Percentiles rank a stretch among this genome's conserved stretches.
These are phyloP conservation scores for Cavenderia fasciculata DNA, from an alignment of 78 protist species.

Conservation along the genomic window DNA sequence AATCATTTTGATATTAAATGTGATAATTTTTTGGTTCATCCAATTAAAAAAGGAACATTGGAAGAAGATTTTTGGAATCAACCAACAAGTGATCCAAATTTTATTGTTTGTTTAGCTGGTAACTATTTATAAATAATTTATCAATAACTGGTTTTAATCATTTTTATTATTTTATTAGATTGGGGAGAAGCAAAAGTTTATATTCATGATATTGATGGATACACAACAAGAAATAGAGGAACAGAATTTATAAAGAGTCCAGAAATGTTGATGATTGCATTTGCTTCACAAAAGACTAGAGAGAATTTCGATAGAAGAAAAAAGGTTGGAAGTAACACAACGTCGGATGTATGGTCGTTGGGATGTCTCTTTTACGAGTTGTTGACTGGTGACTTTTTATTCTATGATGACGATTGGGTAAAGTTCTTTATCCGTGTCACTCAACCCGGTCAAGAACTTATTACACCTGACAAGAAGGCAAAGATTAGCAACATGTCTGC, in stretches of 20 bases:
- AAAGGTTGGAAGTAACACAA: slow-evolving; percentile 82
- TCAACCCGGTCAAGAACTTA: slow-evolving; percentile 66
- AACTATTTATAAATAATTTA: too few relatives aligned
- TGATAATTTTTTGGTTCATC: slow-evolving; percentile 88
- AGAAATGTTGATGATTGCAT: slow-evolving; percentile 92
- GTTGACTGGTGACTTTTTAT: slow-evolving; percentile 91
- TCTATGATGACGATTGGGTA: slow-evolving; percentile 90
- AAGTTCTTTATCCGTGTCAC: slow-evolving; percentile 91
- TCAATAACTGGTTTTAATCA: not conserved
- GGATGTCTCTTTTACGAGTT: slow-evolving; percentile 95
- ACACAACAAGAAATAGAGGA: slow-evolving; percentile 89
- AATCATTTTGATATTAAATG: slow-evolving; percentile 93
- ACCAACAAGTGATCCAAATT: slow-evolving; percentile 63
- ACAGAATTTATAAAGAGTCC: slow-evolving; percentile 96
- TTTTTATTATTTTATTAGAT: too few relatives aligned
- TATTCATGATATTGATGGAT: slow-evolving; percentile 80
- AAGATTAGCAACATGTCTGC: slow-evolving; percentile 52
- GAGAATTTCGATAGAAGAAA: slow-evolving; percentile 86
- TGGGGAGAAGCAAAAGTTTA: slow-evolving; percentile 93
- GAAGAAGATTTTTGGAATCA: slow-evolving; percentile 77
- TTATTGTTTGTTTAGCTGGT: slow-evolving; percentile 80
- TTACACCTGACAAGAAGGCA: slow-evolving; percentile 49
- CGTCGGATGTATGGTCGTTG: slow-evolving; percentile 93
- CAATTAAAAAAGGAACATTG: slow-evolving; percentile 57
- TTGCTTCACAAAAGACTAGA: slow-evolving; percentile 57